These are phyloP conservation scores for Nakazawaea molendinolei DNA, from an alignment of 805 yeast species.

Conservation along the genomic window DNA sequence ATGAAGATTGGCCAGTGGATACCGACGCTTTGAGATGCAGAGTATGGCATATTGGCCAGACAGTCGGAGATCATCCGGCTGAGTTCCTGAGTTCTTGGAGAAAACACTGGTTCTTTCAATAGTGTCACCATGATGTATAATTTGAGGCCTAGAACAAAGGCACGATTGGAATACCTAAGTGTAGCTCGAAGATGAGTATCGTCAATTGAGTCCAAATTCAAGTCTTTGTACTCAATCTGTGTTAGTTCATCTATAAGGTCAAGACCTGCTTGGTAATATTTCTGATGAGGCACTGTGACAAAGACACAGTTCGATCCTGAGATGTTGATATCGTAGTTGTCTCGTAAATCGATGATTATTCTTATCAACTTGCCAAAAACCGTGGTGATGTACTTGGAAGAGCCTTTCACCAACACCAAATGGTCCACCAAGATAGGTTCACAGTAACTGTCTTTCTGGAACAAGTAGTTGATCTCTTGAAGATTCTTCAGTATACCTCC, in stretches of 20 bases:
- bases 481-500: constrained; percentile 10
- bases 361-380: constrained; percentile 7
- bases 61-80: constrained; percentile 8
- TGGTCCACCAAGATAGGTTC: constrained; percentile 9
- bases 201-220: constrained; percentile 6
- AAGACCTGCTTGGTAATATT: constrained; percentile 1
- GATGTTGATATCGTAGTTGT: constrained; percentile 2
- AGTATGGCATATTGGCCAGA: constrained; percentile 9
- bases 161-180: constrained; percentile 6
- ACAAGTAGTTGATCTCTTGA: constrained; percentile 5
- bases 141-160: constrained; percentile 9
- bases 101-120: constrained; percentile 4
- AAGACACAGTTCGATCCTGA: constrained; percentile 10
- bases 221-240: constrained; percentile 7
- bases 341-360: constrained; percentile 3
- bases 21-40: constrained; percentile 11
- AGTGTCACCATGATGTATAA: constrained; percentile 6
- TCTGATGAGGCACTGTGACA: constrained; percentile 1
- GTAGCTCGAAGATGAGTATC: constrained; percentile 5
- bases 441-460: constrained; percentile 7
- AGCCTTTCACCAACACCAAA: constrained; percentile 10
- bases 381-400: constrained; percentile 9
- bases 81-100: constrained; percentile 1
- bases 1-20: constrained; percentile 13
- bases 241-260: constrained; percentile 1